Conservation (phyloP, 805 yeast species). For the Candida insectorum region DNA sequence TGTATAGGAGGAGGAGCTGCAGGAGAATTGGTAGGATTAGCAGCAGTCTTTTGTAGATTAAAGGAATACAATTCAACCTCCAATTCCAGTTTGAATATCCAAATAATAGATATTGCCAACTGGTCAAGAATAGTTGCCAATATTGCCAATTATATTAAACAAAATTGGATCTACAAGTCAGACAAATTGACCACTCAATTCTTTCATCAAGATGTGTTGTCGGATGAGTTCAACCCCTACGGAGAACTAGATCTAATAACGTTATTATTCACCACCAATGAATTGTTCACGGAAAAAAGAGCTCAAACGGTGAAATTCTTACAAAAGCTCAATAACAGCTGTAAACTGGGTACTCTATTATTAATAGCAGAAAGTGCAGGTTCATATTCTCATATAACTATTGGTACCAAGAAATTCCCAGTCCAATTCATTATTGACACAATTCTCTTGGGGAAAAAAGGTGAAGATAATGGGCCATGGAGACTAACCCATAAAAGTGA, state of each 20-base stretch:
- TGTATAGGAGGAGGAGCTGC: conserved; percentile 91
- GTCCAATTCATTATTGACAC: conserved; percentile 78
- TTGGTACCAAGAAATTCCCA: conserved; percentile 78
- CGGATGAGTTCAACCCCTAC: conserved; percentile 10
- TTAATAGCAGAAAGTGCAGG: conserved; percentile 87
- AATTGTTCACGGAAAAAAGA: conserved; percentile 68
- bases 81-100: conserved; percentile 39
- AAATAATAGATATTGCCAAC: conserved; percentile 73
- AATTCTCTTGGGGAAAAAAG: conserved; percentile 53
- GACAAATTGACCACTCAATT: conserved; percentile 27
- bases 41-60: conserved; percentile 49
- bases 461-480: conserved; percentile 54
- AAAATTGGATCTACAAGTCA: conserved; percentile 50
- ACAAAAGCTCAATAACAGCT: conserved; percentile 46
- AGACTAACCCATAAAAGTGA: conserved; percentile 61
- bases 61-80: conserved; percentile 32
- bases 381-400: conserved; percentile 73
- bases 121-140: conserved; percentile 58
- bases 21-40: conserved; percentile 68
- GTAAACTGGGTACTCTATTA: conserved; percentile 56
- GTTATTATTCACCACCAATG: conserved; percentile 81
- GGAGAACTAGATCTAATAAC: conserved; percentile 53
- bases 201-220: conserved; percentile 28
- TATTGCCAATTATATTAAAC: conserved; percentile 41
- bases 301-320: conserved; percentile 58